These are phyloP conservation scores for Yamadazyma atmosphaerica DNA, from an alignment of 1,139 yeast species.

Conservation along the genomic window DNA sequence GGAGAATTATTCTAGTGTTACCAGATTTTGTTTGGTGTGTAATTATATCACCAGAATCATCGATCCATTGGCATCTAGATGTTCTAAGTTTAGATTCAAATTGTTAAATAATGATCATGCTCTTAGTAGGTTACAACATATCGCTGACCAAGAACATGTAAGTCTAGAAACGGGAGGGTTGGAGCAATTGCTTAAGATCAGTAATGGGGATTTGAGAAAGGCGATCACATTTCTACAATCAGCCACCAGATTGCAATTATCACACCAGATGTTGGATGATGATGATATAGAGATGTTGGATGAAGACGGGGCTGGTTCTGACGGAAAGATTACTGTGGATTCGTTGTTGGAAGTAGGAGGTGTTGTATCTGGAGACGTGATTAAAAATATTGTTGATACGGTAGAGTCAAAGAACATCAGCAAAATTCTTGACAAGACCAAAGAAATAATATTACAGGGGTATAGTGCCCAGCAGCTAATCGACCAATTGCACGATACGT, in stretches of 20 bases:
- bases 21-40: constrained; percentile 91
- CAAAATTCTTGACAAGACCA: constrained; percentile 48
- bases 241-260: constrained; percentile 62
- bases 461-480: constrained; percentile 85
- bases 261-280: constrained; percentile 18
- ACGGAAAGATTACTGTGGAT: constrained; percentile 38
- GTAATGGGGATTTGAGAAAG: constrained; percentile 89
- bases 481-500: constrained; percentile 75
- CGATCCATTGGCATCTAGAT: constrained; percentile 93
- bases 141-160: constrained; percentile 56
- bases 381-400: constrained; percentile 44
- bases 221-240: constrained; percentile 92
- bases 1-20: constrained; percentile 90
- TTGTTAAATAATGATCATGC: constrained; percentile 74
- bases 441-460: constrained; percentile 66
- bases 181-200: constrained; percentile 60
- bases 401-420: constrained; percentile 36
- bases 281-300: constrained; percentile 19
- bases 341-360: constrained; percentile 82
- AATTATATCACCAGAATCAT: constrained; percentile 94
- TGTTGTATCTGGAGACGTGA: constrained; percentile 60
- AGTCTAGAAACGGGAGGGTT: constrained; percentile 49
- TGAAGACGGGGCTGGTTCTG: constrained; percentile 21
- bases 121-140: constrained; percentile 58
- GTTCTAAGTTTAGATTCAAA: constrained; percentile 91